These are phyloP conservation scores for Choricystis sp. DNA, from an alignment of 139 green algal species.

Conservation along the genomic window DNA sequence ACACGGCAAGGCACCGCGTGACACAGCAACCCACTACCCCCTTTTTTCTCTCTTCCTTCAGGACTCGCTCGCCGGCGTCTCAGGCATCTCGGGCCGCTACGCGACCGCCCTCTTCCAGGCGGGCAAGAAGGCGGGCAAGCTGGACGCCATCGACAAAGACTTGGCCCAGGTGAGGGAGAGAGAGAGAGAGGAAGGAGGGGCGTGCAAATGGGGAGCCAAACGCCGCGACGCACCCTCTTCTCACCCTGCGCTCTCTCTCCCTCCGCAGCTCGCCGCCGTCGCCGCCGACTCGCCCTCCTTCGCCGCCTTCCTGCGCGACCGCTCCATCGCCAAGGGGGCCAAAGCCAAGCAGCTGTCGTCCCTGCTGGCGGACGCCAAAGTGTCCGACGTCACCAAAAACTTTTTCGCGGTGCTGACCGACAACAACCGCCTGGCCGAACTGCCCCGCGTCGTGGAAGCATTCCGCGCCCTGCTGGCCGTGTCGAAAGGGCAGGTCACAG, in stretches of 20 bases:
- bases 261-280: conserved; percentile 8
- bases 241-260: background rate
- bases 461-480: conserved; percentile 45
- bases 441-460: conserved; percentile 23
- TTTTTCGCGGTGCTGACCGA: conserved; percentile 42
- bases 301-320: conserved; percentile 25
- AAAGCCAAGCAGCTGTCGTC: conserved; percentile 15
- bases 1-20: too few species aligned
- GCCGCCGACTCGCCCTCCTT: conserved; percentile 20
- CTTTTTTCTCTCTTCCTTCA: too few species aligned
- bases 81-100: conserved; percentile 36
- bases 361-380: conserved; percentile 22
- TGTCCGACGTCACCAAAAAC: conserved; percentile 30
- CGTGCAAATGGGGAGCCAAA: too few species aligned
- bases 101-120: conserved; percentile 41
- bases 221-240: background rate
- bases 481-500: conserved; percentile 38
- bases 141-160: conserved; percentile 30
- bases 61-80: too few species aligned
- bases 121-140: conserved; percentile 17
- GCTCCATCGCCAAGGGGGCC: conserved; percentile 16
- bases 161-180: conserved; percentile 18
- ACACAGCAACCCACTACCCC: too few species aligned
- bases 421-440: conserved; percentile 43
- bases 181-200: too few species aligned